Percentiles rank a stretch among this genome's conserved stretches.
Evolutionary conservation across 306 rosid species (phyloP).

Genomic region (Hippophae tibetana): DNA sequence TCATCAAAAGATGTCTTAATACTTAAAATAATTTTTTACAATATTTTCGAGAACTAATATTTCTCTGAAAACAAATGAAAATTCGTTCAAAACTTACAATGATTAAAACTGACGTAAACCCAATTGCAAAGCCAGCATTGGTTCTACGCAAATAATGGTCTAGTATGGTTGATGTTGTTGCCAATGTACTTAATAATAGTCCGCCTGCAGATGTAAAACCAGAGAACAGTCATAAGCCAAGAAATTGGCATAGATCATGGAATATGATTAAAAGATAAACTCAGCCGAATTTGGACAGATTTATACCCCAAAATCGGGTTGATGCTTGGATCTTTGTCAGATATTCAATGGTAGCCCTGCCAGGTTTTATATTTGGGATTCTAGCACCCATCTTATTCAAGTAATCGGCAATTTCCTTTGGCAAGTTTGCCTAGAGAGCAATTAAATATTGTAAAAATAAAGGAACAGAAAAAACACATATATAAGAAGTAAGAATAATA

Average conservation of each 20-base stretch:
- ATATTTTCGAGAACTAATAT: no score
- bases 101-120: constrained; percentile 88
- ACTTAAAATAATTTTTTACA: no score
- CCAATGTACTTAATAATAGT: constrained; percentile 66
- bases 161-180: constrained; percentile 79
- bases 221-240: constrained; percentile 12
- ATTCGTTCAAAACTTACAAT: constrained; percentile 51
- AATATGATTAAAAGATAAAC: constrained; percentile 11
- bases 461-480: neutral
- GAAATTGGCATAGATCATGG: neutral
- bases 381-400: constrained; percentile 98
- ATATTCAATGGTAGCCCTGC: constrained; percentile 92
- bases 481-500: neutral
- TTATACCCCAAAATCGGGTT: constrained; percentile 92
- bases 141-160: constrained; percentile 78
- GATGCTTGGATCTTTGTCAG: constrained; percentile 95
- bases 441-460: constrained; percentile 14
- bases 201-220: constrained; percentile 59
- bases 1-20: no score
- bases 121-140: constrained; percentile 89
- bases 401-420: constrained; percentile 97
- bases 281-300: neutral
- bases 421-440: constrained; percentile 81
- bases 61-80: no score
- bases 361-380: constrained; percentile 88